Base-by-base conservation (phyloP, 805 yeast genomes). In the Ogataea thermomethanolica region DNA sequence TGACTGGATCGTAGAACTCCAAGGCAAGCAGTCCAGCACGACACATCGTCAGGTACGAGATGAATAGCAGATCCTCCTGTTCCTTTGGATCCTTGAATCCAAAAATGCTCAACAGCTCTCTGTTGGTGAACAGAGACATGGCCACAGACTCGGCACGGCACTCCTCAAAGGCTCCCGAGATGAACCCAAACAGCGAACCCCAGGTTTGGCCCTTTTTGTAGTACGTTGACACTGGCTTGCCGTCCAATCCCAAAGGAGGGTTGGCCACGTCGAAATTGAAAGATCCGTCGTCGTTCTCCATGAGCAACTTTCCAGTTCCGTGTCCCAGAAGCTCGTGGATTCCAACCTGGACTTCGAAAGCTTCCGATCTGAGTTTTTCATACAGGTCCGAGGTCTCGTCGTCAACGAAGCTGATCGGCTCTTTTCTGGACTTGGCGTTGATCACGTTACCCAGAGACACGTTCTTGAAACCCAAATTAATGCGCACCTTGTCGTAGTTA, bases 71-170 rank as follows among this genome's bases (percentile, higher is more conserved):
- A 42, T 76, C 79, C 35, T 78, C 78, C 54, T 83, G 87, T 42
- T 76, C 84, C 32, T 71, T 66, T 22, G 69, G 64, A 7, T 70
- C 68, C 12, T 65, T 62, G 57, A 79, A 81, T 3, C 87, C 95
- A 59, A 88, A 88, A 40, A 87, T 83, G 23, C 76, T 74, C 48
- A 88, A 69, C 25, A 88, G 71, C 39, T 79, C 71, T 43, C 77
- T 69, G 61, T 82, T 81, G 33, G 90, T 77, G 51, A 83, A 76
- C 49, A 88, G 73, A 59, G 76, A 84, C 77, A 88, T 75, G 5
- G 95, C 95, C 33, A 88, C 95, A 43, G 82, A 76, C 61, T 88
- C 96, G 20, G 96, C 96, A 53, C 96, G 78, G 61, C 96, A 88
- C 62, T 88, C 96, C 64, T 88, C 96, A 58, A 82, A 87, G 1